Evolutionary conservation across 257 asterid genomes (phyloP).

Genomic region (Nicotiana sylvestris): DNA sequence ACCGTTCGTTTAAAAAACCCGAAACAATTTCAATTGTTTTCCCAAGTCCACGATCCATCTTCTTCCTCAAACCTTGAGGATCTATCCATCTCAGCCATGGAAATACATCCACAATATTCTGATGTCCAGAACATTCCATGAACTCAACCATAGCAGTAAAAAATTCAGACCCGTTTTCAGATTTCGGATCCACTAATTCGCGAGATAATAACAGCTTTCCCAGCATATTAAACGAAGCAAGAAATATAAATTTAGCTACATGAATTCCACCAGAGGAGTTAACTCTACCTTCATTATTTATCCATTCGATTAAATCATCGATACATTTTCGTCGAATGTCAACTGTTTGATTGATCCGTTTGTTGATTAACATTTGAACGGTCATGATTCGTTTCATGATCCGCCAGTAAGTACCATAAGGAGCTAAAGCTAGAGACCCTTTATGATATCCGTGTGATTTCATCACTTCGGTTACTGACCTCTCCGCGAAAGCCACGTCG

Average conservation of each 20-base stretch:
- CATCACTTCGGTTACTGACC: constrained; percentile 37
- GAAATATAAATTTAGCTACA: constrained; percentile 34
- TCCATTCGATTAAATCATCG: constrained; percentile 34
- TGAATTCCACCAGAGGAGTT: not conserved
- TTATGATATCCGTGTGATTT: constrained; percentile 30
- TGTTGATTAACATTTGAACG: constrained; percentile 39
- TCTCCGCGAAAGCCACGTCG: constrained; percentile 40
- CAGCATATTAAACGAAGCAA: constrained; percentile 45
- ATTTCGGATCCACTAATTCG: constrained; percentile 42
- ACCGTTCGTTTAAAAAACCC: constrained; percentile 37
- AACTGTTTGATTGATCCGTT: constrained; percentile 33
- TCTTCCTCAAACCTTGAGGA: constrained; percentile 43
- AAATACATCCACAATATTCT: constrained; percentile 48
- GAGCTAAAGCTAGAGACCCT: constrained; percentile 34
- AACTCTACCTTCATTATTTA: constrained; percentile 2
- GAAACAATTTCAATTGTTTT: constrained; percentile 35
- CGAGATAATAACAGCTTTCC: constrained; percentile 47
- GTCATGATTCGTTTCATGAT: constrained; percentile 40
- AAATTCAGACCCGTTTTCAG: constrained; percentile 33
- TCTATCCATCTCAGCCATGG: constrained; percentile 42
- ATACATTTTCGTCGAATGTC: constrained; percentile 31
- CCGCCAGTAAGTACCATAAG: constrained; percentile 47
- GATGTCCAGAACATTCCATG: constrained; percentile 38
- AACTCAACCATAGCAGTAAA: constrained; percentile 35
- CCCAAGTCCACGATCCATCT: constrained; percentile 31